Percentiles rank a stretch among this genome's conserved stretches.
Conservation (phyloP, 2,329 filamentous ascomycete genomes). For the Sporothrix pseudoabietina region DNA sequence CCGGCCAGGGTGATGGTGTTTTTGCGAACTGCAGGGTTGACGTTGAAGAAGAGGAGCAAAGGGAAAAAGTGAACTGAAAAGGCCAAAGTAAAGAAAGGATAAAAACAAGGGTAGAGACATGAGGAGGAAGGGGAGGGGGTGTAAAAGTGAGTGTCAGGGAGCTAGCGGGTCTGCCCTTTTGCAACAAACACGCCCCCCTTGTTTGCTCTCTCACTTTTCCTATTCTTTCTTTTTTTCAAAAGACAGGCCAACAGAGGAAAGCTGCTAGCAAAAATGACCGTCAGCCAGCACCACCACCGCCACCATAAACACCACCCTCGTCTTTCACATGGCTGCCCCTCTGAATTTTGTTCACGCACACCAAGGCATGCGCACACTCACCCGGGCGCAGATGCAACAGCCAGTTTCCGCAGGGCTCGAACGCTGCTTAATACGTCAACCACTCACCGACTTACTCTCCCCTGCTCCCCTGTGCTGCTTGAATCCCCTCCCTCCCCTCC, state of each 20-base stretch:
- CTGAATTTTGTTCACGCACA: conserved; percentile 1
- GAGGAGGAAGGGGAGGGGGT: conserved; percentile 39
- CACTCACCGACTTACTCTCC: conserved; percentile 12
- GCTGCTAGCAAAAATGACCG: background rate
- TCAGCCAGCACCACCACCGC: background rate
- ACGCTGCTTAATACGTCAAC: background rate
- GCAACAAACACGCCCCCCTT: conserved; percentile 3
- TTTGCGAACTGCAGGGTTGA: conserved; percentile 43
- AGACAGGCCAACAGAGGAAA: background rate
- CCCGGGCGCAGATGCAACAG: background rate
- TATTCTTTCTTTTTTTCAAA: background rate
- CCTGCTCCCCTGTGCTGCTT: background rate
- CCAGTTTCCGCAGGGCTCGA: background rate
- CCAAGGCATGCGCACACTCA: conserved; percentile 8
- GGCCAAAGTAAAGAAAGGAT: too few species aligned
- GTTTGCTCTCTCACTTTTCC: background rate
- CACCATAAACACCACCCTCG: background rate
- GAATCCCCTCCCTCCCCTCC: background rate
- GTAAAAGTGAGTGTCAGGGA: conserved; percentile 30
- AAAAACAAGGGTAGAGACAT: background rate
- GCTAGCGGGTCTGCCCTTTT: conserved; percentile 22
- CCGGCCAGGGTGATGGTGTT: conserved; percentile 42
- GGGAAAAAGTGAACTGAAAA: conserved; percentile 26
- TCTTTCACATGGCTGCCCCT: background rate
- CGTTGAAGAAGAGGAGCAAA: conserved; percentile 33